Evolutionary conservation across 495 filamentous ascomycete species (phyloP).

Genomic region (Tuber microsphaerosporum): DNA sequence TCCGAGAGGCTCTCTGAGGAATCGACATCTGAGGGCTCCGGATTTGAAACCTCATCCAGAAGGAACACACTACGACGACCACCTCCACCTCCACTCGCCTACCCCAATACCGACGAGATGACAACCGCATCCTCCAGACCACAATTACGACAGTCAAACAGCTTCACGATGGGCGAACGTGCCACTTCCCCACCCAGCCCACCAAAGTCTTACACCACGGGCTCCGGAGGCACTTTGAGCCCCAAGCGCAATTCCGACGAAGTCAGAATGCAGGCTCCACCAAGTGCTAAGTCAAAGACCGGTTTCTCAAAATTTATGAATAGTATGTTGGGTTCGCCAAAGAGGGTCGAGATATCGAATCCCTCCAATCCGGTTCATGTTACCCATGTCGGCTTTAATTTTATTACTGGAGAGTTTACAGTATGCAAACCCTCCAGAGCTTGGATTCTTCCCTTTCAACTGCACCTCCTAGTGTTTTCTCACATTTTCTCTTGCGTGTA

Average conservation of each 20-base stretch:
- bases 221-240: constrained; percentile 45
- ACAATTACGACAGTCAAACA: constrained; percentile 69
- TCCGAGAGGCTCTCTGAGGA: constrained; percentile 38
- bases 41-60: constrained; percentile 28
- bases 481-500: constrained; percentile 42
- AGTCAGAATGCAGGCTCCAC: constrained; percentile 53
- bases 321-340: constrained; percentile 81
- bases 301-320: constrained; percentile 94
- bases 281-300: constrained; percentile 61
- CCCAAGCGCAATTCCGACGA: constrained; percentile 86
- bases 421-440: constrained; percentile 48
- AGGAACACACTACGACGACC: constrained; percentile 47
- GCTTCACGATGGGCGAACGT: constrained; percentile 61
- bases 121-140: constrained; percentile 47
- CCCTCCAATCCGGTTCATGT: constrained; percentile 97
- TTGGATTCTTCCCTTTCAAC: constrained; percentile 24
- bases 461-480: constrained; percentile 37
- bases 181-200: constrained; percentile 54
- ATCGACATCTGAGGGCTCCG: constrained; percentile 36
- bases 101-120: constrained; percentile 54
- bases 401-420: constrained; percentile 92
- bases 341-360: constrained; percentile 84
- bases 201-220: constrained; percentile 44
- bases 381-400: constrained; percentile 96
- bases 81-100: constrained; percentile 51